Percentiles rank a stretch among this genome's conserved stretches.
Conservation (phyloP, 139 green algal species). For the Auxenochlorella pyrenoidosa region DNA sequence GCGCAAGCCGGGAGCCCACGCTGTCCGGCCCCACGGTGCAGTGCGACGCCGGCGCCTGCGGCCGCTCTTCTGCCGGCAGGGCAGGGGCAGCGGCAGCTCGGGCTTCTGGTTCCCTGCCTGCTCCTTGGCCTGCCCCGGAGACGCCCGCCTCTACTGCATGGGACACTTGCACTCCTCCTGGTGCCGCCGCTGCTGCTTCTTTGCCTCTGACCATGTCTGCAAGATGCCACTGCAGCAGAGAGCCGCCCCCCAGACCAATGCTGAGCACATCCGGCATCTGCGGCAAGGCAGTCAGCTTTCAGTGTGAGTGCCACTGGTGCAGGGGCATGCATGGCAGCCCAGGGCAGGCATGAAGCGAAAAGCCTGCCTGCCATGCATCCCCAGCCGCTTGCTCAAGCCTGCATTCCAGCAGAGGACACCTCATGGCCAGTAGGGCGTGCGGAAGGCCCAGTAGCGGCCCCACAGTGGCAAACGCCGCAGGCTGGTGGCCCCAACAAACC, state of each 20-base stretch:
- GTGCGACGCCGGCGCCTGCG: no score
- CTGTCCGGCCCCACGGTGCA: slow-evolving; percentile 54
- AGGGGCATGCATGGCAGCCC: no score
- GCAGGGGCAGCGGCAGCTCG: background rate
- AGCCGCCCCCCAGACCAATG: slow-evolving; percentile 50
- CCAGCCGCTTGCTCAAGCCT: no score
- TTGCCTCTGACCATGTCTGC: background rate
- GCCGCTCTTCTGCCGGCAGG: background rate
- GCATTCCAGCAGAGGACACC: no score
- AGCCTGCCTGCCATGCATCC: no score
- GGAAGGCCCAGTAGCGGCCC: no score
- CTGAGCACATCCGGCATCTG: slow-evolving; percentile 47
- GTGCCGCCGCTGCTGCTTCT: background rate
- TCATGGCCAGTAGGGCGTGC: no score
- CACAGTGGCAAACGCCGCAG: no score
- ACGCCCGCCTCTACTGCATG: background rate
- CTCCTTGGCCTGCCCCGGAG: background rate
- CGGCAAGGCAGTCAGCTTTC: background rate
- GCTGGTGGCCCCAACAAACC: no score
- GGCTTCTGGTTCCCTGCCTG: background rate
- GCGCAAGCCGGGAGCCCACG: slow-evolving; percentile 34
- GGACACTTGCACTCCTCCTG: background rate
- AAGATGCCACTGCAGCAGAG: background rate
- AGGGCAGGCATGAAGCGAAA: no score
- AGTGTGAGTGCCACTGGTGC: no score